Evolutionary conservation across 2,329 filamentous ascomycete species (phyloP).

Genomic region (Coniochaeta sp.): DNA sequence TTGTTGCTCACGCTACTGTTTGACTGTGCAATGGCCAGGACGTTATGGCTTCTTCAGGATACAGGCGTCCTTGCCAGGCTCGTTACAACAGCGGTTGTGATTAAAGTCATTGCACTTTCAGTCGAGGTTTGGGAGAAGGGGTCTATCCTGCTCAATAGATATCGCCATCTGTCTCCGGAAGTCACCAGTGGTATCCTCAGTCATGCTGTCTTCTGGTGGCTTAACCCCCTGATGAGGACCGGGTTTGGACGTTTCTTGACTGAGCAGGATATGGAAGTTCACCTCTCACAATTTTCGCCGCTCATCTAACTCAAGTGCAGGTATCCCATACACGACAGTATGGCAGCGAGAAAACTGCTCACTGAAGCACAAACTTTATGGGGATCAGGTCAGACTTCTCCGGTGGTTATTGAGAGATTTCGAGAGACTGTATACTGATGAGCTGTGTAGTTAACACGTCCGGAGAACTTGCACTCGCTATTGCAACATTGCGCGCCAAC

Average conservation of each 20-base stretch:
- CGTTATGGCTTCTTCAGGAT: constrained; percentile 6
- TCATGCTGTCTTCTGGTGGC: constrained; percentile 20
- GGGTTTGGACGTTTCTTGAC: constrained; percentile 15
- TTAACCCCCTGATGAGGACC: constrained; percentile 17
- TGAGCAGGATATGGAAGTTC: constrained; percentile 13
- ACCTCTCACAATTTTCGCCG: neutral
- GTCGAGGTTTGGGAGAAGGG: constrained; percentile 19
- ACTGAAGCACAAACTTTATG: constrained; percentile 1
- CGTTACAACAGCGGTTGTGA: constrained; percentile 14
- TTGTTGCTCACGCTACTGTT: constrained; percentile 7
- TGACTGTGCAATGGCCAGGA: neutral
- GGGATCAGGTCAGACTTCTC: constrained; percentile 3
- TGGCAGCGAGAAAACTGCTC: constrained; percentile 5
- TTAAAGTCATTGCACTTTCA: constrained; percentile 14
- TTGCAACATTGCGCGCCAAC: constrained; percentile 14
- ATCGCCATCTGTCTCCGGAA: constrained; percentile 15
- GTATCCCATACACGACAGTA: constrained; percentile 15
- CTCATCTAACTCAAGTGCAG: neutral
- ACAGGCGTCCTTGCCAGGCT: constrained; percentile 10
- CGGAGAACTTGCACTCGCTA: constrained; percentile 9
- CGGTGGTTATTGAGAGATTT: neutral
- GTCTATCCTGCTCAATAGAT: constrained; percentile 14
- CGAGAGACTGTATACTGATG: neutral
- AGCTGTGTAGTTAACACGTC: neutral
- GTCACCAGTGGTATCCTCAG: constrained; percentile 15